phyloP scores from a whole-genome alignment of 768 basidiomycete genomes.

The Strobilomyces echinocephalus region DNA sequence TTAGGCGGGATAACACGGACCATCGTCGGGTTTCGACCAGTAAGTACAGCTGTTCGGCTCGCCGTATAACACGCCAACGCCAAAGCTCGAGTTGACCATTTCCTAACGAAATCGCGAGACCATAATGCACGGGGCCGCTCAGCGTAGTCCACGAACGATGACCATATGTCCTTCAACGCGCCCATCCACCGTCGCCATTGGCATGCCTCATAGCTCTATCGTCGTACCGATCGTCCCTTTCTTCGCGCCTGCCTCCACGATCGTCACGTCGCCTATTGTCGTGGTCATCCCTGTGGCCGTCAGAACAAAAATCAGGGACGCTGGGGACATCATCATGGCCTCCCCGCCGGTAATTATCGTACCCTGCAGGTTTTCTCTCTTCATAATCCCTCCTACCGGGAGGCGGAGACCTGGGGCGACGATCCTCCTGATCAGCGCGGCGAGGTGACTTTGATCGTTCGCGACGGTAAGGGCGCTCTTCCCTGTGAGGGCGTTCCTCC shows the following conservation, averaged over 20 bases:
- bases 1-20: conserved; percentile 32
- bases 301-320: conserved; percentile 82
- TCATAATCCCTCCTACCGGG: conserved; percentile 75
- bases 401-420: conserved; percentile 74
- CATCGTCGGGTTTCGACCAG: conserved; percentile 33
- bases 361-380: conserved; percentile 87
- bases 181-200: conserved; percentile 77
- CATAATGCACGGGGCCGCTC: conserved; percentile 30
- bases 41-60: conserved; percentile 37
- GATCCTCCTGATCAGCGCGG: conserved; percentile 66
- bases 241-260: conserved; percentile 70
- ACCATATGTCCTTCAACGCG: conserved; percentile 52
- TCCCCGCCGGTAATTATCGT: conserved; percentile 85
- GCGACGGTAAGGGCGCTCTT: conserved; percentile 54
- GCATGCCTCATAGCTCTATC: conserved; percentile 68
- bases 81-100: conserved; percentile 39
- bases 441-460: conserved; percentile 85
- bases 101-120: conserved; percentile 48
- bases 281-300: conserved; percentile 77
- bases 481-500: conserved; percentile 53
- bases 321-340: conserved; percentile 75
- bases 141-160: conserved; percentile 33
- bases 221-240: conserved; percentile 78
- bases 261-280: conserved; percentile 60
- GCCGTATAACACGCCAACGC: conserved; percentile 35